phyloP scores from a whole-genome alignment of 352 stramenopile genomes.

The Phytophthora megakarya region DNA sequence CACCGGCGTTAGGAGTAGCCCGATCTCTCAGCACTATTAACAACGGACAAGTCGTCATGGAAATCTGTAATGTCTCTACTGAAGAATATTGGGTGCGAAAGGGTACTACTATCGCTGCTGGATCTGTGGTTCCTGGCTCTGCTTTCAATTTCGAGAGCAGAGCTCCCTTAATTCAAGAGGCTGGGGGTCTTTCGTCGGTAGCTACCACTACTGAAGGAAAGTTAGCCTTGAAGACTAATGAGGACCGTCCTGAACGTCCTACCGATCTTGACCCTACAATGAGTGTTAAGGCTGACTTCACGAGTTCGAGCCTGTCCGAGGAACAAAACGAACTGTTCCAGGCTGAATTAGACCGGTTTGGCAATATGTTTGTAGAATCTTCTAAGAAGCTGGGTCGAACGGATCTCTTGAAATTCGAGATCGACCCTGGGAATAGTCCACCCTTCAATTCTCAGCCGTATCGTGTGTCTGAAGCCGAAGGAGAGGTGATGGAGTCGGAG shows the following conservation, averaged over 20 bases:
- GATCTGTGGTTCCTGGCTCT: not conserved
- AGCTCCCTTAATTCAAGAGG: not conserved
- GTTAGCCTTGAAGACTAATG: not conserved
- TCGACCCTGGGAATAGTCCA: conserved; percentile 14
- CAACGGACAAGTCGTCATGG: not conserved
- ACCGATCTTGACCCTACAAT: too few relatives aligned
- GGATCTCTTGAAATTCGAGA: conserved; percentile 9
- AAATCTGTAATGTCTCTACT: conserved; percentile 8
- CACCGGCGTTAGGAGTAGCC: too few relatives aligned
- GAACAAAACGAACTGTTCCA: not conserved
- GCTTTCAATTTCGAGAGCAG: not conserved
- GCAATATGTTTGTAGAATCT: not conserved
- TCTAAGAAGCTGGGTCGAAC: not conserved
- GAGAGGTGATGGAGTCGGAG: conserved; percentile 6
- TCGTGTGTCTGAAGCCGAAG: conserved; percentile 4
- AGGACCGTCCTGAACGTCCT: not conserved
- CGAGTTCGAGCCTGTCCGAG: not conserved
- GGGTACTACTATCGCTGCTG: not conserved
- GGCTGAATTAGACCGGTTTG: not conserved
- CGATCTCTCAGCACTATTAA: not conserved
- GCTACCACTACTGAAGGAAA: too few relatives aligned
- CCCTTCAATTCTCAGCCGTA: too few relatives aligned
- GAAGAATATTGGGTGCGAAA: conserved; percentile 8
- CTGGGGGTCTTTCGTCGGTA: too few relatives aligned
- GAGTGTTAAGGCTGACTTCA: not conserved